A percentile compares a stretch with the other conserved stretches of the same genome.
Evolutionary conservation across 1,139 yeast genomes (phyloP).

Genomic region (Scheffersomyces titani): DNA sequence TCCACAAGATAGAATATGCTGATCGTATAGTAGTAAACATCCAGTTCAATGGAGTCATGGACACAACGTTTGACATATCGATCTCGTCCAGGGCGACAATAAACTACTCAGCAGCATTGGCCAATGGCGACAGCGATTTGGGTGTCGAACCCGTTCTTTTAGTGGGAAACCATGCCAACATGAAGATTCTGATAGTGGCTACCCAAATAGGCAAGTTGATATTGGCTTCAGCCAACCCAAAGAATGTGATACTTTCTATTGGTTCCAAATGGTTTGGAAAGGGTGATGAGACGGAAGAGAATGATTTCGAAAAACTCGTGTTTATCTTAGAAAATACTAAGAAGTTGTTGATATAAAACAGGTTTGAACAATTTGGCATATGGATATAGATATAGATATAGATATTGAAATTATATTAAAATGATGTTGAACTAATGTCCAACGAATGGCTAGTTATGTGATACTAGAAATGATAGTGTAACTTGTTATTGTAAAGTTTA

Average conservation of each 20-base stretch:
- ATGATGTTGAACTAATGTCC: background rate
- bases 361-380: background rate
- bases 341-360: constrained; percentile 12
- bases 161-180: constrained; percentile 42
- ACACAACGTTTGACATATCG: constrained; percentile 45
- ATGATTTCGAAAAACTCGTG: constrained; percentile 45
- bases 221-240: constrained; percentile 26
- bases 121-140: constrained; percentile 15
- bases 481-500: no score
- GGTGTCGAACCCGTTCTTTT: constrained; percentile 43
- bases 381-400: background rate
- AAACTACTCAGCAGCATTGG: constrained; percentile 5
- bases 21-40: constrained; percentile 40
- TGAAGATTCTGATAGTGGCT: constrained; percentile 44
- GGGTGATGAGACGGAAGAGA: constrained; percentile 31
- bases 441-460: background rate
- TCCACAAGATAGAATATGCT: constrained; percentile 37
- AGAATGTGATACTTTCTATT: constrained; percentile 37
- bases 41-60: constrained; percentile 39
- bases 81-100: constrained; percentile 34
- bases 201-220: constrained; percentile 45
- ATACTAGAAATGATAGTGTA: background rate
- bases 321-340: constrained; percentile 39
- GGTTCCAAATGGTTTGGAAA: constrained; percentile 48
- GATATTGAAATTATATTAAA: no score